A percentile compares a stretch with the other conserved stretches of the same genome.
Conservation (phyloP, 202 grass and related monocot genomes). For the Carex arenaria region DNA sequence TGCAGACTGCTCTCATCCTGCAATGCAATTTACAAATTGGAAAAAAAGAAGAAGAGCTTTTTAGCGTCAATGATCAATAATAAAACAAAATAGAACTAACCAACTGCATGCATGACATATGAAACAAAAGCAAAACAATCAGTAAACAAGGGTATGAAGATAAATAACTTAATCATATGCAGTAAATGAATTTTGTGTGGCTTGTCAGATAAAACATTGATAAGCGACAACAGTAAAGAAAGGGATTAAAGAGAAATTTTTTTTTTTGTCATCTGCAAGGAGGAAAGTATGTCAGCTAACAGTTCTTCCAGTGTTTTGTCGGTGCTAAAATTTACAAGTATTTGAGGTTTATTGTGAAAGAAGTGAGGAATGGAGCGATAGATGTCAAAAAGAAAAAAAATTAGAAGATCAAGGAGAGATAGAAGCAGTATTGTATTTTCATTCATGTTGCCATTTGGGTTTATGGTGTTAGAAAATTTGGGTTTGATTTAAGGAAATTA, state of each 20-base stretch:
- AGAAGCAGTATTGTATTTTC: neutral
- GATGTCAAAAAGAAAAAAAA: neutral
- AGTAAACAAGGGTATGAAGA: neutral
- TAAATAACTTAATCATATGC: neutral
- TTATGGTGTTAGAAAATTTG: neutral
- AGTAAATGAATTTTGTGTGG: neutral
- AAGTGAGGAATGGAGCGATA: neutral
- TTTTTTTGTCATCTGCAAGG: neutral
- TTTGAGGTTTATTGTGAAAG: neutral
- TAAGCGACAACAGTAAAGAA: neutral
- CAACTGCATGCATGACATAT: neutral
- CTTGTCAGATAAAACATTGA: neutral
- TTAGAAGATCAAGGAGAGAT: neutral
- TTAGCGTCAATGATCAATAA: neutral
- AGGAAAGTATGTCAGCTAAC: neutral
- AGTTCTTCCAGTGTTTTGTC: neutral
- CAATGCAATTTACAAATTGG: neutral
- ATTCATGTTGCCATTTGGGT: neutral
- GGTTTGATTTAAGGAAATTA: neutral
- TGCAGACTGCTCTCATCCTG: neutral
- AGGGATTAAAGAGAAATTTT: neutral
- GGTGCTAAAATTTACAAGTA: neutral
- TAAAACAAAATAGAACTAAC: neutral
- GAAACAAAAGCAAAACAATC: neutral
- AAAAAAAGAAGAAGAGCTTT: neutral